These are phyloP conservation scores for Leccinum broughii DNA, from an alignment of 768 basidiomycete species.

Conservation along the genomic window DNA sequence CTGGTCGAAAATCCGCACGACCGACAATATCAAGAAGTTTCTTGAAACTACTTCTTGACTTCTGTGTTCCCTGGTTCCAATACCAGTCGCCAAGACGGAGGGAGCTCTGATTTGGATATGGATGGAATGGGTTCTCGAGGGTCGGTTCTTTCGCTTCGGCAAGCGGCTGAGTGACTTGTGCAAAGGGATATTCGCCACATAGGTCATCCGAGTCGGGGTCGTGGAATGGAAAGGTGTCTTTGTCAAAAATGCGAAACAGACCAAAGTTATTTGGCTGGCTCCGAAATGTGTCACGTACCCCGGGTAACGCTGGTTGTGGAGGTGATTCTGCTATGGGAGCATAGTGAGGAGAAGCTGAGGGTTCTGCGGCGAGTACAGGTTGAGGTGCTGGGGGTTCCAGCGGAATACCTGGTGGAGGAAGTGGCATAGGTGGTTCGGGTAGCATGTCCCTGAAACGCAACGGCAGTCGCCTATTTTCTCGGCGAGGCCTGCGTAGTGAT, in stretches of 20 bases:
- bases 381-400: not conserved
- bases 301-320: not conserved
- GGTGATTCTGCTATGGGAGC: not conserved
- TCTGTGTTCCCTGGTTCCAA: not conserved
- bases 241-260: not conserved
- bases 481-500: not conserved
- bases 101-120: not conserved
- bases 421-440: not conserved
- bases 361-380: not conserved
- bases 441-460: not conserved
- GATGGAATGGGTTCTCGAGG: not conserved
- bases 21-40: not conserved
- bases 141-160: not conserved
- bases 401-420: not conserved
- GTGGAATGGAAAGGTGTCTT: not conserved
- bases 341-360: not conserved
- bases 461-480: not conserved
- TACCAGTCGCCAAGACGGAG: not conserved
- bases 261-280: not conserved
- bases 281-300: not conserved
- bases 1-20: not conserved
- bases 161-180: not conserved
- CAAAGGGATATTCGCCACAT: not conserved
- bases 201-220: not conserved
- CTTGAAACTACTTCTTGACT: not conserved